Evolutionary conservation across 495 filamentous ascomycete genomes (phyloP).

Genomic region (Tuber aestivum): DNA sequence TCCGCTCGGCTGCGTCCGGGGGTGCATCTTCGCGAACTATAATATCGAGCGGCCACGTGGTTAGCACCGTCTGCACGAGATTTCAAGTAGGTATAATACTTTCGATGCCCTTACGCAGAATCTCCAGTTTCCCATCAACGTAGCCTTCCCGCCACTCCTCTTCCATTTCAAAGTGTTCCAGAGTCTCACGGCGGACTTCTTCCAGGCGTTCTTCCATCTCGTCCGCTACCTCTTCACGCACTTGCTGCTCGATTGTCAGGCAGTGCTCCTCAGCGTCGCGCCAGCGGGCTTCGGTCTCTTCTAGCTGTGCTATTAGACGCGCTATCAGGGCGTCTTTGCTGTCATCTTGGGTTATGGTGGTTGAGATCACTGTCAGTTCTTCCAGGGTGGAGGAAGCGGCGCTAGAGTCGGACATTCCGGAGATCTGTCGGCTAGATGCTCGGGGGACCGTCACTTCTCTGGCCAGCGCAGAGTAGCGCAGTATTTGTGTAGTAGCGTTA

Average conservation of each 20-base stretch:
- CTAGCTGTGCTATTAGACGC: constrained; percentile 66
- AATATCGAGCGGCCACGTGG: constrained; percentile 32
- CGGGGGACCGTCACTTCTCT: constrained; percentile 89
- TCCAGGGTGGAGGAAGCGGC: constrained; percentile 39
- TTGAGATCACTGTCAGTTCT: constrained; percentile 45
- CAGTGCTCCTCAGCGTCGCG: constrained; percentile 57
- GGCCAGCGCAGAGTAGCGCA: constrained; percentile 90
- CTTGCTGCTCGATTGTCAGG: constrained; percentile 65
- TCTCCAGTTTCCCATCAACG: constrained; percentile 82
- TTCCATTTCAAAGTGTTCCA: constrained; percentile 64
- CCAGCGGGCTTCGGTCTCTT: constrained; percentile 54
- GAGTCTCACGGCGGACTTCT: constrained; percentile 69
- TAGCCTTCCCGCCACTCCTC: constrained; percentile 72
- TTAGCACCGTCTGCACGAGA: constrained; percentile 24
- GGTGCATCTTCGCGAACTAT: constrained; percentile 45
- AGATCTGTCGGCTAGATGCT: constrained; percentile 18
- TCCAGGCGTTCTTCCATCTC: constrained; percentile 78
- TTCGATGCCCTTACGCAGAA: constrained; percentile 65
- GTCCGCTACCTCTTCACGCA: constrained; percentile 80
- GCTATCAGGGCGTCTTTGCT: constrained; percentile 63
- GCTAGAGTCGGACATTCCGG: constrained; percentile 19
- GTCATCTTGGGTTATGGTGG: constrained; percentile 46
- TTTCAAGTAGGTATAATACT: constrained; percentile 36
- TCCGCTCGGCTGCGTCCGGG: constrained; percentile 45
- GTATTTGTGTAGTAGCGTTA: constrained; percentile 92